Percentiles rank a stretch among this genome's conserved stretches.
Conservation (phyloP, 345 rosid genomes). For the Gossypium longicalyx region DNA sequence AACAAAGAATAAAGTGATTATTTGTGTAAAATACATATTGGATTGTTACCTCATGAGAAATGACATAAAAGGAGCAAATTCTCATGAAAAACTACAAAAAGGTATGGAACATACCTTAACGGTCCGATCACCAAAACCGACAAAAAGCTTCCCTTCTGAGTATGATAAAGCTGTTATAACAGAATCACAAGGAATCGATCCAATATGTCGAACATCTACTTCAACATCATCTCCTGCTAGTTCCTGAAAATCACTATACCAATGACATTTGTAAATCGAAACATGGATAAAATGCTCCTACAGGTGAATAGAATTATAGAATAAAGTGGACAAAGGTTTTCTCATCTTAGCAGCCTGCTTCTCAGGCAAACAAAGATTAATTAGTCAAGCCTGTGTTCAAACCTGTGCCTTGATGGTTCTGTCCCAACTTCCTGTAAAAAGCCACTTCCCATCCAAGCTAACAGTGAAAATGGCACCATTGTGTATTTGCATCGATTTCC, state of each 20-base stretch:
- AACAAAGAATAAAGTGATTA: background rate
- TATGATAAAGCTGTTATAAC: conserved; percentile 60
- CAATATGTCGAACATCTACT: conserved; percentile 45
- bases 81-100: background rate
- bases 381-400: conserved; percentile 11
- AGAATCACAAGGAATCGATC: conserved; percentile 64
- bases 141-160: conserved; percentile 81
- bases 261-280: conserved; percentile 7
- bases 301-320: background rate
- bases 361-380: background rate
- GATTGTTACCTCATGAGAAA: background rate
- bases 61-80: background rate
- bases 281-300: background rate
- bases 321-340: background rate
- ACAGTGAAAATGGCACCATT: conserved; percentile 58
- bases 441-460: conserved; percentile 54
- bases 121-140: conserved; percentile 59
- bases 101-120: conserved; percentile 46
- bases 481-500: conserved; percentile 52
- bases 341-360: background rate
- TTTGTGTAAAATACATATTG: background rate
- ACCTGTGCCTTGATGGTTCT: conserved; percentile 66
- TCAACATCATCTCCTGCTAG: conserved; percentile 61
- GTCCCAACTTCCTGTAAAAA: conserved; percentile 90
- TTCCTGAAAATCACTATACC: conserved; percentile 43